phyloP scores from a whole-genome alignment of 1,284 basidiomycete genomes.

The Cutaneotrichosporon arboriforme region DNA sequence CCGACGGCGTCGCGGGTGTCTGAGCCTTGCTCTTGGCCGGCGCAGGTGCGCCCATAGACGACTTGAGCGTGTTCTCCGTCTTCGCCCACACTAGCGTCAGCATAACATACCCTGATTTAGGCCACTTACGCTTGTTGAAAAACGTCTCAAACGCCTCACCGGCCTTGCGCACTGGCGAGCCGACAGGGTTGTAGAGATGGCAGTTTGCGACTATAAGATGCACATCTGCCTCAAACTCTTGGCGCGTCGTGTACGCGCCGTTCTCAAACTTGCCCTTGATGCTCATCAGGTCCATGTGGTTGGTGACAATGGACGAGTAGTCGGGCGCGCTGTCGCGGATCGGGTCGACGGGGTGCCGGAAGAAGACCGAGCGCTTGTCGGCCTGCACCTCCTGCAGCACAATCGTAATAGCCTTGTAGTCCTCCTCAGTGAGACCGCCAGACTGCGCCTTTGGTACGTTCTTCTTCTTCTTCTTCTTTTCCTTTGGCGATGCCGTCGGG shows the following conservation, averaged over 20 bases:
- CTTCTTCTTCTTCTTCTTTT: slow-evolving; percentile 46
- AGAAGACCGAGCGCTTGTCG: slow-evolving; percentile 47
- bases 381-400: slow-evolving; percentile 68
- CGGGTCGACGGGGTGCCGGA: slow-evolving; percentile 85
- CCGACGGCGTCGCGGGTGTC: not conserved
- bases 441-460: slow-evolving; percentile 67
- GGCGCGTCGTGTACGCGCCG: slow-evolving; percentile 73
- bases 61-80: slow-evolving; percentile 36
- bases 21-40: not conserved
- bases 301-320: slow-evolving; percentile 83
- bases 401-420: slow-evolving; percentile 72
- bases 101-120: slow-evolving; percentile 14
- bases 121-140: slow-evolving; percentile 71
- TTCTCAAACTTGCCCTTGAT: slow-evolving; percentile 80
- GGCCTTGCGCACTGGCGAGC: slow-evolving; percentile 69
- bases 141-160: slow-evolving; percentile 70
- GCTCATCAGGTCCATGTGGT: slow-evolving; percentile 92
- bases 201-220: slow-evolving; percentile 84
- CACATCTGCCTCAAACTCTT: slow-evolving; percentile 81
- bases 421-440: slow-evolving; percentile 72
- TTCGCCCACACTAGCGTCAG: slow-evolving; percentile 32
- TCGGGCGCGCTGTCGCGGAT: slow-evolving; percentile 76
- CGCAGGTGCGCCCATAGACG: slow-evolving; percentile 12
- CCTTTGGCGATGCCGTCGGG: slow-evolving; percentile 15
- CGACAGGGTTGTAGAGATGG: slow-evolving; percentile 72